phyloP scores from a whole-genome alignment of 2,329 filamentous ascomycete genomes.

The Calonectria naviculata region DNA sequence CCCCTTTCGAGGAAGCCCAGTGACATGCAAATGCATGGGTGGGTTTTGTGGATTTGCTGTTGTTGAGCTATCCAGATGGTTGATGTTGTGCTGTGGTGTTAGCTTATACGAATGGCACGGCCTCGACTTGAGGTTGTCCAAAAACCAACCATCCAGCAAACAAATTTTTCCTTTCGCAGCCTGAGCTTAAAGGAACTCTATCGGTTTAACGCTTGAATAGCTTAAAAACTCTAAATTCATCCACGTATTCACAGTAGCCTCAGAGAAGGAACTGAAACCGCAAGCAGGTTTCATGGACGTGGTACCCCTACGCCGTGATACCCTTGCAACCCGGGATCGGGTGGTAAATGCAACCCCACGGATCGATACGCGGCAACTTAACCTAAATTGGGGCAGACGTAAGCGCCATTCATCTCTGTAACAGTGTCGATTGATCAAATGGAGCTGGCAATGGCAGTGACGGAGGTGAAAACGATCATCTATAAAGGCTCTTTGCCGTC shows the following conservation, averaged over 20 bases:
- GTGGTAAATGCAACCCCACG: neutral
- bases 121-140: too few species aligned
- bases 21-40: neutral
- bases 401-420: neutral
- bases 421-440: neutral
- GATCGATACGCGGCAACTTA: neutral
- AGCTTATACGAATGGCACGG: too few species aligned
- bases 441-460: too few species aligned
- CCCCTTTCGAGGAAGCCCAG: neutral
- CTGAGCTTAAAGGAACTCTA: neutral
- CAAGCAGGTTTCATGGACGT: neutral
- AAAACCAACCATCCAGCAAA: too few species aligned
- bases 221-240: neutral
- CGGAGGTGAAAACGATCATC: neutral
- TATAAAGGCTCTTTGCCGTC: slow-evolving; percentile 29
- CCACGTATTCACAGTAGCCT: neutral
- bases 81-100: neutral
- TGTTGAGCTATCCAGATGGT: too few species aligned
- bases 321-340: neutral
- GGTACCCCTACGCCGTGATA: neutral
- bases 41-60: neutral
- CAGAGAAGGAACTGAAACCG: neutral
- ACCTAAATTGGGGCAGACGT: neutral
- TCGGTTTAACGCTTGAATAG: too few species aligned
- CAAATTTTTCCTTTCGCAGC: too few species aligned